phyloP scores from a whole-genome alignment of 2,329 filamentous ascomycete species.

The Aspergillus piperis region DNA sequence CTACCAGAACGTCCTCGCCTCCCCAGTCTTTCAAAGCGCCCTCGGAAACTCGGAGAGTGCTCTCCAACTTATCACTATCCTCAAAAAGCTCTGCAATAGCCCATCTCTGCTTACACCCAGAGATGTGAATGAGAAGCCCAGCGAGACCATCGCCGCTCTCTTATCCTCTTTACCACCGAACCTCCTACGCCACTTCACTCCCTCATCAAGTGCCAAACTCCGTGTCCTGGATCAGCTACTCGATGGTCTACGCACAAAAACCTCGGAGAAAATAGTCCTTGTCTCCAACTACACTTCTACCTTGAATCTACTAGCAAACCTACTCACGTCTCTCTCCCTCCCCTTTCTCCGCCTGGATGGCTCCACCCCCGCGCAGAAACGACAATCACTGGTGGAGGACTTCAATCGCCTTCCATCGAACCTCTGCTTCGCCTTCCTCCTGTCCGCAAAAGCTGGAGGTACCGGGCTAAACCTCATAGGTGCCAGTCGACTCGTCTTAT shows the following conservation, averaged over 20 bases:
- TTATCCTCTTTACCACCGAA: slow-evolving; percentile 58
- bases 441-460: slow-evolving; percentile 72
- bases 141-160: slow-evolving; percentile 49
- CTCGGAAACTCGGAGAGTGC: slow-evolving; percentile 64
- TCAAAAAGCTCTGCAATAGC: slow-evolving; percentile 75
- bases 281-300: slow-evolving; percentile 78
- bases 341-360: slow-evolving; percentile 70
- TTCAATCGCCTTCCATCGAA: slow-evolving; percentile 64
- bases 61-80: slow-evolving; percentile 68
- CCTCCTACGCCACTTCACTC: slow-evolving; percentile 55
- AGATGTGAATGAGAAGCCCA: slow-evolving; percentile 49
- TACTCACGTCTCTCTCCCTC: slow-evolving; percentile 62
- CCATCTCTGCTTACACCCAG: slow-evolving; percentile 62
- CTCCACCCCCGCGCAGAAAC: slow-evolving; percentile 62
- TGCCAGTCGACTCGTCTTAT: slow-evolving; percentile 68
- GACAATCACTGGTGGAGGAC: slow-evolving; percentile 67
- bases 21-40: slow-evolving; percentile 63
- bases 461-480: slow-evolving; percentile 71
- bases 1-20: slow-evolving; percentile 65
- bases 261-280: slow-evolving; percentile 70
- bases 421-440: slow-evolving; percentile 67
- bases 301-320: slow-evolving; percentile 64
- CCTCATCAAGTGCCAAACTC: slow-evolving; percentile 65
- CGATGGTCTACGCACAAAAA: slow-evolving; percentile 60
- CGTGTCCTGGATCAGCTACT: slow-evolving; percentile 67